Conservation (phyloP, 1,284 basidiomycete genomes). For the Trichosporon inkin region DNA sequence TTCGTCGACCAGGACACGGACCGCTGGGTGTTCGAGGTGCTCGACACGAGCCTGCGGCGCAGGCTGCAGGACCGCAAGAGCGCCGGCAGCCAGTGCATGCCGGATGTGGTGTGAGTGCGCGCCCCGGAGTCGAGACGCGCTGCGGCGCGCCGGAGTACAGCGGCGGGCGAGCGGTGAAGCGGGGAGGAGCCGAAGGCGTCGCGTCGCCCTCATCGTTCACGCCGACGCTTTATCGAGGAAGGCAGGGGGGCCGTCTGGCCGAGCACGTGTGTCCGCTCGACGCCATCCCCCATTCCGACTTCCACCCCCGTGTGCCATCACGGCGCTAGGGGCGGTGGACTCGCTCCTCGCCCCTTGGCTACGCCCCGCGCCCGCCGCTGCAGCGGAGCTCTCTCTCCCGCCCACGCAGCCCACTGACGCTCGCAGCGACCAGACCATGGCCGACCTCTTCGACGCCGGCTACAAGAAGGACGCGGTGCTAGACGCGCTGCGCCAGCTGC, state of each 20-base stretch:
- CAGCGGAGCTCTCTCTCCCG: too few relatives aligned
- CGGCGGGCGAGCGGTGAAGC: too few relatives aligned
- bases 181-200: too few relatives aligned
- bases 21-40: slow-evolving; percentile 90
- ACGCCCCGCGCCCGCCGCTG: not conserved
- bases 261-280: too few relatives aligned
- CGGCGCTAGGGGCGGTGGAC: too few relatives aligned
- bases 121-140: not conserved
- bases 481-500: slow-evolving; percentile 70
- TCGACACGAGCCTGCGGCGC: slow-evolving; percentile 76
- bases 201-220: too few relatives aligned
- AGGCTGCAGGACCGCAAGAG: slow-evolving; percentile 70
- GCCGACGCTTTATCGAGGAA: too few relatives aligned
- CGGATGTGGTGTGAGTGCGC: slow-evolving; percentile 75
- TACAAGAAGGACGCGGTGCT: slow-evolving; percentile 71
- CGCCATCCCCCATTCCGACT: not conserved
- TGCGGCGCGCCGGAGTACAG: too few relatives aligned
- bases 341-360: not conserved
- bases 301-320: too few relatives aligned
- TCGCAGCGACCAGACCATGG: slow-evolving; percentile 65
- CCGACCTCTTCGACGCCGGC: slow-evolving; percentile 64
- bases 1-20: slow-evolving; percentile 90
- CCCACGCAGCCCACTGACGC: slow-evolving; percentile 1
- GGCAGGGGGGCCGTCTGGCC: too few relatives aligned
- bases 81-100: slow-evolving; percentile 70